Conservation (phyloP, 2,329 filamentous ascomycete genomes). For the Verticillium klebahnii region DNA sequence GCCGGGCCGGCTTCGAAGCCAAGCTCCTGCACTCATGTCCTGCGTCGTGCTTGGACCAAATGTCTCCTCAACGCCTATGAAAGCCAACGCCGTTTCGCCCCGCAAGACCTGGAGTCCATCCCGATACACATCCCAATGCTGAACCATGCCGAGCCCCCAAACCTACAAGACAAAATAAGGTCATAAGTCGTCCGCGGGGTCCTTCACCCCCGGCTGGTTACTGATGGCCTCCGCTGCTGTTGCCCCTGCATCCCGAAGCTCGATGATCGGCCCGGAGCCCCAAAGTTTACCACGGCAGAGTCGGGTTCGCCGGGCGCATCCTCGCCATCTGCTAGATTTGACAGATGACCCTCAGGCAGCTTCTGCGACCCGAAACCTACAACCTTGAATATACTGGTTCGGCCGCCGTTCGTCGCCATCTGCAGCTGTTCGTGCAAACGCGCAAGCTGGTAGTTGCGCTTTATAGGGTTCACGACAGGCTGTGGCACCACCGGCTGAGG, state of each 20-base stretch:
- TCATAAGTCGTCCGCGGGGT: background rate
- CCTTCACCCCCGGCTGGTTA: slow-evolving; percentile 40
- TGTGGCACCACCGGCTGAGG: slow-evolving; percentile 74
- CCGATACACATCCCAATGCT: background rate
- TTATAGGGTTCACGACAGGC: slow-evolving; percentile 55
- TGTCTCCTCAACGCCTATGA: background rate
- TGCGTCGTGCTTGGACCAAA: too few relatives aligned
- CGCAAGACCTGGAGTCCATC: background rate
- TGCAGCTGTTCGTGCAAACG: slow-evolving; percentile 62
- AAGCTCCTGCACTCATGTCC: too few relatives aligned
- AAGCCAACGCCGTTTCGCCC: background rate
- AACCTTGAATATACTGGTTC: slow-evolving; percentile 61
- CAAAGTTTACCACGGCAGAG: slow-evolving; percentile 30
- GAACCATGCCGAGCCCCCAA: background rate
- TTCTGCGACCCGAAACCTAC: slow-evolving; percentile 52
- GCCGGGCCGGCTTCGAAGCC: too few relatives aligned
- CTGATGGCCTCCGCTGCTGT: slow-evolving; percentile 39
- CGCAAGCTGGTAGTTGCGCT: slow-evolving; percentile 57
- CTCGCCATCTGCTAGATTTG: slow-evolving; percentile 37
- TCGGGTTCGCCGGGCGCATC: slow-evolving; percentile 58
- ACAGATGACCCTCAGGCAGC: slow-evolving; percentile 44
- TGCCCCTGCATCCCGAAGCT: slow-evolving; percentile 39
- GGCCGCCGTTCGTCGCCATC: slow-evolving; percentile 61
- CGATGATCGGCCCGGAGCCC: slow-evolving; percentile 34
- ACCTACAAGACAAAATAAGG: background rate